phyloP scores from a whole-genome alignment of 2,329 filamentous ascomycete genomes.

The Penicillium sp. region DNA sequence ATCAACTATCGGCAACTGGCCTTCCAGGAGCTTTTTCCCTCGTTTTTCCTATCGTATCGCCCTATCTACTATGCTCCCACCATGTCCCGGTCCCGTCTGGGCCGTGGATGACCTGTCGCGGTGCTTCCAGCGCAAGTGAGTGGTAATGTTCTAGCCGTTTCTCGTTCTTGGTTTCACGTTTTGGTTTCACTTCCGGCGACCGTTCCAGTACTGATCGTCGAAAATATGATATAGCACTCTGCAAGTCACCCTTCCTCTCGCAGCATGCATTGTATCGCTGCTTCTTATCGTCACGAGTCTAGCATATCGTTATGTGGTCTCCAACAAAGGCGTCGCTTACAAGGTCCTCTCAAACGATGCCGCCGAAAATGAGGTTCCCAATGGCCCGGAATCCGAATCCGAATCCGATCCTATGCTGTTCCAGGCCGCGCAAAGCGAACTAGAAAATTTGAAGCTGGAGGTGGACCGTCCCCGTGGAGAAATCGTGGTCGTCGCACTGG shows the following conservation, averaged over 20 bases:
- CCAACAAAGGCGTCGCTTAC: conserved; percentile 60
- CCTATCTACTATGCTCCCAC: conserved; percentile 50
- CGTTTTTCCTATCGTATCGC: background rate
- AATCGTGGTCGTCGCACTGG: conserved; percentile 66
- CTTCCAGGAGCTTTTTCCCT: conserved; percentile 12
- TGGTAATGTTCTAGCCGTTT: conserved; percentile 3
- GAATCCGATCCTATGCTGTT: conserved; percentile 52
- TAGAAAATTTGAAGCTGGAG: conserved; percentile 54
- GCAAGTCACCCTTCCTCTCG: conserved; percentile 74
- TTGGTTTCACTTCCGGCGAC: background rate
- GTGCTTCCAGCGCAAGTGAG: conserved; percentile 61
- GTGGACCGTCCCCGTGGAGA: conserved; percentile 76
- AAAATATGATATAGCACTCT: conserved; percentile 61
- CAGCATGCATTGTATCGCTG: conserved; percentile 69
- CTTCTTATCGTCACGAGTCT: conserved; percentile 62
- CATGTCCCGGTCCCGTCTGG: conserved; percentile 61
- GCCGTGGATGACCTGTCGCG: conserved; percentile 60
- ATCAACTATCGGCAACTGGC: background rate
- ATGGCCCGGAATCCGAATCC: conserved; percentile 43
- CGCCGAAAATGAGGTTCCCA: conserved; percentile 51
- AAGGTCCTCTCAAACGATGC: conserved; percentile 40
- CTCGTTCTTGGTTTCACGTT: background rate
- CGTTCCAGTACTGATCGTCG: conserved; percentile 15
- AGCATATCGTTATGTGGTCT: conserved; percentile 53
- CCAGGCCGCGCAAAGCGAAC: conserved; percentile 51